Conservation (phyloP, 768 basidiomycete species). For the Hygrophorus pudorinus region DNA sequence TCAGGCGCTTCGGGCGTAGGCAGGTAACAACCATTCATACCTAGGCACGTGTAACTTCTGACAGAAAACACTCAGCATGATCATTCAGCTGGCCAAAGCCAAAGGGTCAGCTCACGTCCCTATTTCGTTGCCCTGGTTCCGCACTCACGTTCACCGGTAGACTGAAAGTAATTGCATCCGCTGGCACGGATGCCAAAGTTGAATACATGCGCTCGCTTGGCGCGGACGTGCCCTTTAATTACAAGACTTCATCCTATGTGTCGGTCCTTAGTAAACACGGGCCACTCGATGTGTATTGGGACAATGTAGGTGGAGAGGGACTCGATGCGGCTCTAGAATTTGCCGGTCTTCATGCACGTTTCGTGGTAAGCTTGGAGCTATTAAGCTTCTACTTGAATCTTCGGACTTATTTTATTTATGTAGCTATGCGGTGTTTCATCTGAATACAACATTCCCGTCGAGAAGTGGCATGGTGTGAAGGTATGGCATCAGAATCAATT, state of each 20-base stretch:
- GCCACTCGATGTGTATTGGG: conserved; percentile 33
- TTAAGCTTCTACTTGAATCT: background rate
- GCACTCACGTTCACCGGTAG: background rate
- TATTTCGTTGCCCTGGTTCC: conserved; percentile 3
- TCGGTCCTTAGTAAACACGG: conserved; percentile 28
- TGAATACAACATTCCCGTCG: conserved; percentile 10
- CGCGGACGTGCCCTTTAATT: conserved; percentile 42
- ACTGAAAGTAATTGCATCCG: conserved; percentile 11
- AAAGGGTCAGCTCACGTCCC: conserved; percentile 1
- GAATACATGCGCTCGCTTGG: conserved; percentile 31
- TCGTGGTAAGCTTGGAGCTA: conserved; percentile 16
- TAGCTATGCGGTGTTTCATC: conserved; percentile 13
- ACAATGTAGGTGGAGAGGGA: conserved; percentile 31
- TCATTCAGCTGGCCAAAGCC: conserved; percentile 8
- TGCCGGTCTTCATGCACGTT: conserved; percentile 22
- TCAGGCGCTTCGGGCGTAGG: conserved; percentile 16
- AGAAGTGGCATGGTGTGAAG: conserved; percentile 12
- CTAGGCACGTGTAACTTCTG: background rate
- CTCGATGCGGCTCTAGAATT: conserved; percentile 30
- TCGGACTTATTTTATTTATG: background rate
- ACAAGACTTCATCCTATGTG: conserved; percentile 33
- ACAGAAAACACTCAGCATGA: conserved; percentile 6
- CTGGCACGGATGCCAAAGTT: conserved; percentile 45
- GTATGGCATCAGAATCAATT: background rate
- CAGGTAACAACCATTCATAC: conserved; percentile 3